phyloP scores from a whole-genome alignment of 1,284 basidiomycete genomes.

The Microbotryomycetes sp. region DNA sequence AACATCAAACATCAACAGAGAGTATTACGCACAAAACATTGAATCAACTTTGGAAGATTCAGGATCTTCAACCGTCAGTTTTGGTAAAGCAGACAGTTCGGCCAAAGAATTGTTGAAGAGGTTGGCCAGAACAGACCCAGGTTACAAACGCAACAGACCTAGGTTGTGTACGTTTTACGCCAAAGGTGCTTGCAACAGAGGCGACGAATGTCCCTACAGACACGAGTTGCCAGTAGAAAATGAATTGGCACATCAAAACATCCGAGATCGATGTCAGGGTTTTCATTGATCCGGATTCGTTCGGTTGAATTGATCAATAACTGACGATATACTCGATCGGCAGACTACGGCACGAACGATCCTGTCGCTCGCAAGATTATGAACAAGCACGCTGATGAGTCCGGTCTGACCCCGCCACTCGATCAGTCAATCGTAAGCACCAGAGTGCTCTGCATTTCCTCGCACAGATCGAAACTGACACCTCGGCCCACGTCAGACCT shows the following conservation, averaged over 20 bases:
- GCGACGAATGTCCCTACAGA: slow-evolving; percentile 85
- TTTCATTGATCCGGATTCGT: too few relatives aligned
- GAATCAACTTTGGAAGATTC: slow-evolving; percentile 31
- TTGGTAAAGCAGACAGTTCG: slow-evolving; percentile 44
- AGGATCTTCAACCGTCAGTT: slow-evolving; percentile 35
- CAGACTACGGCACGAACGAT: slow-evolving; percentile 75
- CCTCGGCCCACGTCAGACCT: slow-evolving; percentile 55
- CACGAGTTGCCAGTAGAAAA: slow-evolving; percentile 84
- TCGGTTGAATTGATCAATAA: neutral
- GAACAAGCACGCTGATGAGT: slow-evolving; percentile 59
- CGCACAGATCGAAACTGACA: neutral
- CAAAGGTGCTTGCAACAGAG: slow-evolving; percentile 90
- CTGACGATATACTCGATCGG: too few relatives aligned
- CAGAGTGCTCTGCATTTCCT: too few relatives aligned
- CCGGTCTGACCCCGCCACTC: slow-evolving; percentile 82
- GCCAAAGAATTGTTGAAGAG: slow-evolving; percentile 95
- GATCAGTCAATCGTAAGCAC: slow-evolving; percentile 71
- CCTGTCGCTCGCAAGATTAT: slow-evolving; percentile 86
- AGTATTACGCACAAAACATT: slow-evolving; percentile 89
- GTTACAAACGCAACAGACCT: slow-evolving; percentile 92
- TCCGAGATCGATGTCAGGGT: slow-evolving; percentile 66
- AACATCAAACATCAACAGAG: slow-evolving; percentile 85
- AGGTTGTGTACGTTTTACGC: slow-evolving; percentile 92
- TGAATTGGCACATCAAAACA: slow-evolving; percentile 80
- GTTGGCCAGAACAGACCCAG: slow-evolving; percentile 78